Evolutionary conservation across 2,329 filamentous ascomycete species (phyloP).

Genomic region (Sclerotinia nivalis): DNA sequence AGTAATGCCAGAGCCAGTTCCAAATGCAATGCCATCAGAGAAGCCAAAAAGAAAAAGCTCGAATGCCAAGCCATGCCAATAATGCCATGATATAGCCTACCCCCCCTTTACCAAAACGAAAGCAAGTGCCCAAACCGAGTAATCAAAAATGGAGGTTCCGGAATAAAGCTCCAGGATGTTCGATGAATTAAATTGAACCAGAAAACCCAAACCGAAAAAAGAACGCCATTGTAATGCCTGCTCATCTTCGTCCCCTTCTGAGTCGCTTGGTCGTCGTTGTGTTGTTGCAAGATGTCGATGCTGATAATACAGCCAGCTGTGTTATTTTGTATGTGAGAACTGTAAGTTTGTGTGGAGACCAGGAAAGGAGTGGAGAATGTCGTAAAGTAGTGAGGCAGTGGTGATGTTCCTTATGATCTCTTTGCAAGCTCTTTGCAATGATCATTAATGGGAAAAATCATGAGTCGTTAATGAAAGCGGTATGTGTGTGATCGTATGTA

Average conservation of each 20-base stretch:
- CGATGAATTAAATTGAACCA: slow-evolving; percentile 23
- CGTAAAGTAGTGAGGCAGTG: slow-evolving; percentile 10
- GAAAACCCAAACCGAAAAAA: slow-evolving; percentile 18
- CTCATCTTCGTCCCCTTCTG: slow-evolving; percentile 22
- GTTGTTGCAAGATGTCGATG: slow-evolving; percentile 12
- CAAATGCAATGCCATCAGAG: slow-evolving; percentile 21
- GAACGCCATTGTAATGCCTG: slow-evolving; percentile 23
- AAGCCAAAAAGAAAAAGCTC: slow-evolving; percentile 16
- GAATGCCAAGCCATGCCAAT: slow-evolving; percentile 23
- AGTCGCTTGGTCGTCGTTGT: slow-evolving; percentile 20
- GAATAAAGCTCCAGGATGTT: slow-evolving; percentile 21
- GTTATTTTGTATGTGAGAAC: slow-evolving; percentile 5
- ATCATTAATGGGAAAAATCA: slow-evolving; percentile 19
- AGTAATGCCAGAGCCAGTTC: slow-evolving; percentile 21
- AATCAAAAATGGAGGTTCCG: slow-evolving; percentile 10
- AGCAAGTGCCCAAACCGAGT: slow-evolving; percentile 18
- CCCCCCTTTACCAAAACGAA: slow-evolving; percentile 19
- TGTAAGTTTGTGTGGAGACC: slow-evolving; percentile 12
- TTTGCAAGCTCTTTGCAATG: slow-evolving; percentile 21
- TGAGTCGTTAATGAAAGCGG: slow-evolving; percentile 17
- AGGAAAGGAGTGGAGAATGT: slow-evolving; percentile 12
- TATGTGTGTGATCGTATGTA: slow-evolving; percentile 13
- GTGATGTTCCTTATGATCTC: slow-evolving; percentile 18
- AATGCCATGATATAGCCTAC: slow-evolving; percentile 21
- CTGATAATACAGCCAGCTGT: slow-evolving; percentile 18